These are phyloP conservation scores for Gynochthodes officinalis DNA, from an alignment of 257 asterid genomes.

Conservation along the genomic window DNA sequence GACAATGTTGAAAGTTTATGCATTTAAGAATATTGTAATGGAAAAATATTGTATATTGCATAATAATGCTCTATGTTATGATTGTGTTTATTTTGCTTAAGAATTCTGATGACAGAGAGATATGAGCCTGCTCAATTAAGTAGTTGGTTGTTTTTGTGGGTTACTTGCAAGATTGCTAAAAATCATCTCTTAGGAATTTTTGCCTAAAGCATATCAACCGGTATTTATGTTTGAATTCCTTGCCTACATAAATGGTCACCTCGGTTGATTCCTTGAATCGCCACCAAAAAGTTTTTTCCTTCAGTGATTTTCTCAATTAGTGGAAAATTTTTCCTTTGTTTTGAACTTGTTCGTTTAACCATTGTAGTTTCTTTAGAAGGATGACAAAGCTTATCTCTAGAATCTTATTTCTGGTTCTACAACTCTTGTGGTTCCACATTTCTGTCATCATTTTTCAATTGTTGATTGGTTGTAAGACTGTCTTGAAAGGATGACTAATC, in stretches of 20 bases:
- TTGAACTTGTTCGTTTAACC: neutral
- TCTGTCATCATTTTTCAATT: neutral
- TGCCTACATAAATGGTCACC: neutral
- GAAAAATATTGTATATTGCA: neutral
- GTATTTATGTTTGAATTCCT: neutral
- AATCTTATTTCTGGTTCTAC: neutral
- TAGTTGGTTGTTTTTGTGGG: neutral
- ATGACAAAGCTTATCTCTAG: neutral
- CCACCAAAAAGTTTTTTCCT: neutral
- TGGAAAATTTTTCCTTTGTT: neutral
- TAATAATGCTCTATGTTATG: neutral
- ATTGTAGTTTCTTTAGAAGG: neutral
- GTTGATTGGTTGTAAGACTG: neutral
- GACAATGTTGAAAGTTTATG: neutral
- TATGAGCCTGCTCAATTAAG: neutral
- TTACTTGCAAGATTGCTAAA: neutral
- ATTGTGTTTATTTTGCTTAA: neutral
- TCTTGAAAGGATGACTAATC: neutral
- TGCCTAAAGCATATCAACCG: neutral
- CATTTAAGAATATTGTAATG: neutral
- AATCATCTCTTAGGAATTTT: neutral
- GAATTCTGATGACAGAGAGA: neutral
- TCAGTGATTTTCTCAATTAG: neutral
- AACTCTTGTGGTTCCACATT: neutral
- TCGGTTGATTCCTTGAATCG: neutral